phyloP scores from a whole-genome alignment of 352 stramenopile species.

The Halophytophthora batemanensis region DNA sequence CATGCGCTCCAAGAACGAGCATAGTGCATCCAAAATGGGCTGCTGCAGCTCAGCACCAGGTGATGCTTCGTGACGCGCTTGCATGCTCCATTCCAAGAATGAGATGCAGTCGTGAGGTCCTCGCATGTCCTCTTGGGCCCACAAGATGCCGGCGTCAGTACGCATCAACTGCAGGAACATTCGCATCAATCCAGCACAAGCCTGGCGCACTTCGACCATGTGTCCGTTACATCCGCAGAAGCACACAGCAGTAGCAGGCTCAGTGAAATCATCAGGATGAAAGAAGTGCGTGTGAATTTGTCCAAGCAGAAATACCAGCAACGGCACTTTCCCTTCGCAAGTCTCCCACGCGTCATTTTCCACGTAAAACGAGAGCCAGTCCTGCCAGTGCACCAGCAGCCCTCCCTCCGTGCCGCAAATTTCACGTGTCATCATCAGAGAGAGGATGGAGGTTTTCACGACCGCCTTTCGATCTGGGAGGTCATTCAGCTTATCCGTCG shows the following conservation, averaged over 20 bases:
- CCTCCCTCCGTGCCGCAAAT: slow-evolving; percentile 13
- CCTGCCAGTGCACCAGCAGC: slow-evolving; percentile 14
- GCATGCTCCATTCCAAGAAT: slow-evolving; percentile 16
- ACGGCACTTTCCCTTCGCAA: not conserved
- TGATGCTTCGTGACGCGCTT: not conserved
- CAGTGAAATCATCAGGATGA: not conserved
- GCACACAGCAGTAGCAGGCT: slow-evolving; percentile 6
- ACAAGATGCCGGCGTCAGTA: slow-evolving; percentile 11
- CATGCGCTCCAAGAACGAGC: slow-evolving; percentile 13
- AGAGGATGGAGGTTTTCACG: slow-evolving; percentile 9
- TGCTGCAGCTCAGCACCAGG: slow-evolving; percentile 9
- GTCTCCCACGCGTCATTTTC: slow-evolving; percentile 4
- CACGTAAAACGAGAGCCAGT: slow-evolving; percentile 19
- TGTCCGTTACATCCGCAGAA: slow-evolving; percentile 8
- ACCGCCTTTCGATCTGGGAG: slow-evolving; percentile 7
- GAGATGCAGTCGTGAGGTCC: slow-evolving; percentile 15
- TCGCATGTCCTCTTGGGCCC: slow-evolving; percentile 21
- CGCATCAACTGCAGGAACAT: slow-evolving; percentile 18
- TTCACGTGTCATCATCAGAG: slow-evolving; percentile 11
- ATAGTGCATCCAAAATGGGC: slow-evolving; percentile 5
- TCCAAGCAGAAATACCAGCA: slow-evolving; percentile 14
- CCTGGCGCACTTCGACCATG: not conserved
- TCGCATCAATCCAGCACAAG: slow-evolving; percentile 12
- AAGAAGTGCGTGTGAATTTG: slow-evolving; percentile 19
- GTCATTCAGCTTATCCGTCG: not conserved